Percentiles rank a stretch among this genome's conserved stretches.
These are phyloP conservation scores for Barbatosphaeria neglecta DNA, from an alignment of 495 filamentous ascomycete genomes.

Conservation along the genomic window DNA sequence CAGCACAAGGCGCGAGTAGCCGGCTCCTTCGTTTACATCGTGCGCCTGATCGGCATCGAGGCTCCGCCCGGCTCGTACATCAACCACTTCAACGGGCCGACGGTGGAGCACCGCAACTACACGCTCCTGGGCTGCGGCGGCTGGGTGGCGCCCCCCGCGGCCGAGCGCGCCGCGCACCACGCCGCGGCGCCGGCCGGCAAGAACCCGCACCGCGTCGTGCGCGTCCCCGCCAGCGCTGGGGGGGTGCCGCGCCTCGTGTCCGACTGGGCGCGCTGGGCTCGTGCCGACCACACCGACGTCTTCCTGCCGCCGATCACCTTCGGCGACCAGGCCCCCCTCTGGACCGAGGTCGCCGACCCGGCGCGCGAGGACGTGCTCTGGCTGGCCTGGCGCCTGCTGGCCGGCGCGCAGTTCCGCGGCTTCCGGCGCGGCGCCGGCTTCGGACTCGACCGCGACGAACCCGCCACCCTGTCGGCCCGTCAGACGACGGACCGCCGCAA, in stretches of 20 bases:
- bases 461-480: not conserved
- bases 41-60: conserved; percentile 11
- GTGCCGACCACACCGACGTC: conserved; percentile 5
- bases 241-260: not conserved
- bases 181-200: conserved; percentile 2
- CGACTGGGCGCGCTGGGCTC: conserved; percentile 3
- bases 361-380: conserved; percentile 15
- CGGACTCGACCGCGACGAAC: conserved; percentile 1
- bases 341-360: conserved; percentile 10
- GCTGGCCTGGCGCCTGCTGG: conserved; percentile 13
- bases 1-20: conserved; percentile 1
- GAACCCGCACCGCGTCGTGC: not conserved
- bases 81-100: conserved; percentile 14
- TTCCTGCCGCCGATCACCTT: conserved; percentile 2
- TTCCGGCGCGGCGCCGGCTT: conserved; percentile 11
- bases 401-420: conserved; percentile 10
- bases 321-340: conserved; percentile 10
- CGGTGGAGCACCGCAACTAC: conserved; percentile 3
- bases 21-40: conserved; percentile 8
- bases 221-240: too few species aligned
- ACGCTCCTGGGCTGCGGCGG: conserved; percentile 10
- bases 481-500: not conserved
- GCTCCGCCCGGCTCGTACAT: not conserved
- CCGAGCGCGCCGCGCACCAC: conserved; percentile 9
- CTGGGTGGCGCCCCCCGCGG: conserved; percentile 13